Base-by-base conservation (phyloP, 441 rosid species). In the Geranium incanum region DNA sequence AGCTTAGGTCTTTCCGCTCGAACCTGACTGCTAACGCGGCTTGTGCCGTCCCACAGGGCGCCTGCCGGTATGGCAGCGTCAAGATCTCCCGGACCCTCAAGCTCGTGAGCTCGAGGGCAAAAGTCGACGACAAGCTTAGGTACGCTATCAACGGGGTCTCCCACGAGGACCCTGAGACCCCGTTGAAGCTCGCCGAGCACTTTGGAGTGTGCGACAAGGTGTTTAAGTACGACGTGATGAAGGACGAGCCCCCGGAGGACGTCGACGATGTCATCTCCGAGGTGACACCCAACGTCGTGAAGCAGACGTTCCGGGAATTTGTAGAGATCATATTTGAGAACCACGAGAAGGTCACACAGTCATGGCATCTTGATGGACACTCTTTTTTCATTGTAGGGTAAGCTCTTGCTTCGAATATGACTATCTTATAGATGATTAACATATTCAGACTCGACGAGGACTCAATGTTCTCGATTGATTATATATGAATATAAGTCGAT, bases 321-420 rank as follows among this genome's bases (percentile, higher is more conserved):
- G 70, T 89, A 2, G 99, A 39, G 45, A 39, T 39, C 45, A 4
- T 39, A 1, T 39, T 39, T 9, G 45, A 39, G 45, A 39, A 39
- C 78, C 50, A 73, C 0, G 97, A 95, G 82, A 72, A 84, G 72
- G 82, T 83, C 52, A 11, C 90, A 59, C 99, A 95, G 78, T 89
- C 95, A 78, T 95, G 83, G 80, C 99, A 95, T 71, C 90, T 95
- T 48, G 68, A 89, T 72, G 99, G 99, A 39, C 89, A 92, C 83
- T 77, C 86, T 66, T 95, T 95, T 83, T 92, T 87, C 66, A 94
- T 90, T 19, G 99, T 95, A 16, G 99, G 96, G 99, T 95, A 87
- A 77, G 86, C 57, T 39, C 9, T 39, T 23, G 33, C 9, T 39
- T 39, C 9, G 45, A 39, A 39, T 23, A 23, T 23, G 33, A 23